phyloP scores from a whole-genome alignment of 2,329 filamentous ascomycete species.

The Fusarium lyarnte region DNA sequence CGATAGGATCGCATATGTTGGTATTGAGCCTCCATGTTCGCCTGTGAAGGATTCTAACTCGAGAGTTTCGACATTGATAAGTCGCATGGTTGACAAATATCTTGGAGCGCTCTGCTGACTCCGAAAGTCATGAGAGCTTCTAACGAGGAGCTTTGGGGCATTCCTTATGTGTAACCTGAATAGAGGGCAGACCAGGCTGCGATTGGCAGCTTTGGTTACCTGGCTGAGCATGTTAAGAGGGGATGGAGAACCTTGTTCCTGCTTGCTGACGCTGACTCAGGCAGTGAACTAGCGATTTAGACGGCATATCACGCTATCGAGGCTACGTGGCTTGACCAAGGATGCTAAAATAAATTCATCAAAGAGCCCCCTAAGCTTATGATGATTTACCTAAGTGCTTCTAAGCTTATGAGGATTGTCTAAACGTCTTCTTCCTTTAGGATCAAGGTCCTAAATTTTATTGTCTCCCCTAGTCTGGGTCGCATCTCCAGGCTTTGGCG shows the following conservation, averaged over 20 bases:
- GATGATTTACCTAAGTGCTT: rapidly evolving
- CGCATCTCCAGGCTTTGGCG: not conserved
- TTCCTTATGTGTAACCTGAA: not conserved
- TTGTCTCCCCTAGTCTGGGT: not conserved
- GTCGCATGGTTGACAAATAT: constrained; percentile 1
- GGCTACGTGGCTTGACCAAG: not conserved
- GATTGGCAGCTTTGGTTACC: not conserved
- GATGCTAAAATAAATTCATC: not conserved
- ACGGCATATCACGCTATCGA: not conserved
- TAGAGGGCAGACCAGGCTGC: not conserved
- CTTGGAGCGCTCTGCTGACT: not conserved
- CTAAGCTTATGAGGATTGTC: rapidly evolving
- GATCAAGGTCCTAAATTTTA: not conserved
- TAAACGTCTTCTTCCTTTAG: no score
- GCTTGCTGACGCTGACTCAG: not conserved
- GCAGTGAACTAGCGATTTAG: not conserved
- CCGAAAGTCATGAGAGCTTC: not conserved
- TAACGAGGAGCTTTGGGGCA: not conserved
- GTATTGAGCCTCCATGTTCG: not conserved
- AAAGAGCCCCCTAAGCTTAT: rapidly evolving
- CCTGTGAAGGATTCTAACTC: constrained; percentile 10
- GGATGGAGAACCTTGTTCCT: not conserved
- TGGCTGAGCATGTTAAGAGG: not conserved
- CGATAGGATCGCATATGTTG: constrained; percentile 7
- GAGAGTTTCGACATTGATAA: constrained; percentile 14